These are phyloP conservation scores for Russula sp. DNA, from an alignment of 768 basidiomycete species.

Conservation along the genomic window DNA sequence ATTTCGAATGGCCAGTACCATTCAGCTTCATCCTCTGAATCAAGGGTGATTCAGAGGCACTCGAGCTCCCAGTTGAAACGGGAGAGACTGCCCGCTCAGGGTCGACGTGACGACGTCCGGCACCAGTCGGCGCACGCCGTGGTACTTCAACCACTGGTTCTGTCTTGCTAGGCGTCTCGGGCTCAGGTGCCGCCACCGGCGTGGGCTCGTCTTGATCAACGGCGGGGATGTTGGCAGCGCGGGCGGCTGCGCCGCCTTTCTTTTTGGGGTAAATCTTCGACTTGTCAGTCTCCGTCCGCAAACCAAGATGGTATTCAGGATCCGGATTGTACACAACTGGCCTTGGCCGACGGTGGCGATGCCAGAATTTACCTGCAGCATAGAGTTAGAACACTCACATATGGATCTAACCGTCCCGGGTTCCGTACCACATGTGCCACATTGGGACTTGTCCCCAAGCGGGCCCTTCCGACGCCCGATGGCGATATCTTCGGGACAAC, in stretches of 20 bases:
- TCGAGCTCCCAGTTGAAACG: conserved; percentile 60
- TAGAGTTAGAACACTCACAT: background rate
- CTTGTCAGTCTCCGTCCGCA: conserved; percentile 51
- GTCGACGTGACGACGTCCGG: conserved; percentile 29
- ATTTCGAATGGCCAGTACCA: conserved; percentile 37
- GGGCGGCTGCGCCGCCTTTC: conserved; percentile 48
- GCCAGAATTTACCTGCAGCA: conserved; percentile 78
- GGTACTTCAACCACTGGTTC: conserved; percentile 35
- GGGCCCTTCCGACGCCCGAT: conserved; percentile 86
- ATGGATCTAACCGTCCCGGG: background rate
- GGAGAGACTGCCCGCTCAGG: conserved; percentile 60
- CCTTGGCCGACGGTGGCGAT: conserved; percentile 74
- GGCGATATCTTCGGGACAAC: conserved; percentile 82
- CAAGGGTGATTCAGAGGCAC: conserved; percentile 68
- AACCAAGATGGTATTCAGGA: conserved; percentile 57
- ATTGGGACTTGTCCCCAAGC: conserved; percentile 84
- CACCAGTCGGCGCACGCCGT: conserved; percentile 3
- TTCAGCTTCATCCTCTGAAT: conserved; percentile 61
- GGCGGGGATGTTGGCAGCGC: conserved; percentile 39
- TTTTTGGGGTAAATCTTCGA: conserved; percentile 51
- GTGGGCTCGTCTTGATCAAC: conserved; percentile 25
- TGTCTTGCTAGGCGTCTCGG: conserved; percentile 48
- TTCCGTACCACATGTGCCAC: conserved; percentile 82
- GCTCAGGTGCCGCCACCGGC: conserved; percentile 35
- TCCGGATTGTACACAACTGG: conserved; percentile 78